Evolutionary conservation across 352 stramenopile genomes (phyloP), one percentile per base, ranked within the genome.

Genomic region (Peronosclerospora sorghi): DNA sequence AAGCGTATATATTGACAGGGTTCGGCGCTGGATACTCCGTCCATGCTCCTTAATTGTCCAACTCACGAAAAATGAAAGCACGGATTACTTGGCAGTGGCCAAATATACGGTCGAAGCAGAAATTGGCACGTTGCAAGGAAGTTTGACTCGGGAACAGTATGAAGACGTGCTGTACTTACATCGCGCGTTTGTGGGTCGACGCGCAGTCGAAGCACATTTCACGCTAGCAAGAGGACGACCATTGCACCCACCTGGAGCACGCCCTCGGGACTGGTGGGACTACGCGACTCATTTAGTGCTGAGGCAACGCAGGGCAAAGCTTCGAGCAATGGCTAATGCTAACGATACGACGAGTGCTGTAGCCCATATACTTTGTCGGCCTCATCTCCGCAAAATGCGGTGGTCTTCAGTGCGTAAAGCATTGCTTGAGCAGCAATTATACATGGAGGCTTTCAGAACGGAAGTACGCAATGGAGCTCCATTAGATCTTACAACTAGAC

Each of bases 21-120:
- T 21, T 4, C 47, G 53, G 8, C 37, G 61, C 23, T 86, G 74
- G 74, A 43, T 84, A 21, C 32, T 86, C 19, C 55, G 45, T 9
- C 74, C 74, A 6, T 78, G 60, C 28, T 72, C 66, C 1, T 18
- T 88, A 3, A 59, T 29, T 1, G 73, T 85, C 20, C 72, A 80
- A 8, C 39, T 88, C 13, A 87, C 74, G 20, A 87, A 88, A 58
- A 91, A 88, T 43, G 78, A 91, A 47, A 86, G 68, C 24, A 45
- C 61, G 4, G 64, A 86, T 35, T 90, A 83, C 44, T 68, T 66
- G 15, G 48, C 58, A 6, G 69, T 62, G 4, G 71, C 77, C 28
- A 90, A 87, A 53, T 85, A 76, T 46, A 73, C 68, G 2, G 52
- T 87, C 9, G 62, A 77, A 23, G 63, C 74, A 3, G 63, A 72